Base-by-base conservation (phyloP, 2,329 filamentous ascomycete genomes). In the Ceratocystis papillata region DNA sequence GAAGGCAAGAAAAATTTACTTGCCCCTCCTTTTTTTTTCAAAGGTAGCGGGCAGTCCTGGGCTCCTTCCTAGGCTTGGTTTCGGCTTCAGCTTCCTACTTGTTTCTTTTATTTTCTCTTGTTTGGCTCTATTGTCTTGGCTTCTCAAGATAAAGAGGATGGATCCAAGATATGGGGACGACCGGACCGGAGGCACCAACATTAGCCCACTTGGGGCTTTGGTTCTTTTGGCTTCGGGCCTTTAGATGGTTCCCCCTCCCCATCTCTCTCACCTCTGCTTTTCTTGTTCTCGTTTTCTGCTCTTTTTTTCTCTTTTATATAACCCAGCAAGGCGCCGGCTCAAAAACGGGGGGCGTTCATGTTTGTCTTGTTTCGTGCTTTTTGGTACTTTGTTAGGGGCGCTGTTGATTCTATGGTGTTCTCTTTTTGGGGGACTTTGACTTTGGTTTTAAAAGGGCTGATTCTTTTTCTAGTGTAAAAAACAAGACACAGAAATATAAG, bases 1-100 rank as follows among this genome's bases (percentile, higher is more conserved):
- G 46, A 57, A 41, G 20, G 33, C 17, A 44, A 37, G 63, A 65
- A 65, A 65, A 59, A 41, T 46, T 65, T 57, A 59, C 45, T 33
- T 44, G 22, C 53, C 63, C 33, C 33, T 41, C 57, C 33, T 60
- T 65, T 48, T 63, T 20, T 37, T 10, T 8, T 5, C 28, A 28
- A 37, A 37, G 33, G 33, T 37, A 37, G 33, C 33, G 33, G 33
- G 7, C 33, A 37, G 44, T 45, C 48, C n/a, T 55, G 41, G 17
- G 37, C 25, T 53, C 53, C 20, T 33, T 25, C 12, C 25, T 50
- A 25, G 48, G 6, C 5, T 53, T 28, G 20, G 6, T 10, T 17
- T 28, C 53, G 7, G 22, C 33, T 37, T 37, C 10, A 22, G 22
- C 53, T 10, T 57, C 17, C 53, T 30, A 17, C 22, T 57, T 57